Base-by-base conservation (phyloP, 805 yeast species). In the Priceomyces fermenticarens region DNA sequence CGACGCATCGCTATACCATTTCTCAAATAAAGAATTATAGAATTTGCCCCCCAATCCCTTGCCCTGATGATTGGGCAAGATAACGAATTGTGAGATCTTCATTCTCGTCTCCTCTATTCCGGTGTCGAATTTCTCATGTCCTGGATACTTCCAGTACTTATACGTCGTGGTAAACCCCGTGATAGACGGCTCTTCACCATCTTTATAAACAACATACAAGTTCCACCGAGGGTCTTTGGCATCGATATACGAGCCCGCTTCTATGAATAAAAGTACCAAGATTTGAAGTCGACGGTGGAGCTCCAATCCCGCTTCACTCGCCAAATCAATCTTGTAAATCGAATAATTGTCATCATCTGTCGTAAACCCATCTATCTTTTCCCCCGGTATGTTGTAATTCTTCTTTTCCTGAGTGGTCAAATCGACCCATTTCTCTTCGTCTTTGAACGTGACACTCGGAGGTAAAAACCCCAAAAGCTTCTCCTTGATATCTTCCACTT, bases 221-320 rank as follows among this genome's bases (percentile, higher is more conserved):
- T 86, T 88, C 99, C 99, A 93, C 12, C 76, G 70, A 7, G 74
- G 72, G 60, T 93, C 99, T 0, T 60, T 60, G 30, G 74, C 72
- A 55, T 90, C 97, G 41, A 93, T 88, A 53, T 79, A 87, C 1
- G 95, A 81, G 1, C 97, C 98, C 0, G 96, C 98, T 58, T 93
- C 99, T 50, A 93, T 91, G 64, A 83, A 89, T 9, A 93, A 68
- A 20, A 91, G 65, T 11, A 87, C 86, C 51, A 93, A 78, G 2
- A 90, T 80, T 51, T 88, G 95, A 48, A 89, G 70, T 44, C 96
- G 65, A 37, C 72, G 63, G 52, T 83, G 90, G 38, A 88, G 60
- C 46, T 75, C 78, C 35, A 63, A 51, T 0, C 81, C 80, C 4
- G 53, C 54, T 0, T 54, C 55, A 35, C 69, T 72, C 10, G 57